These are phyloP conservation scores for Testicularia cyperi DNA, from an alignment of 1,284 basidiomycete genomes.

Conservation along the genomic window DNA sequence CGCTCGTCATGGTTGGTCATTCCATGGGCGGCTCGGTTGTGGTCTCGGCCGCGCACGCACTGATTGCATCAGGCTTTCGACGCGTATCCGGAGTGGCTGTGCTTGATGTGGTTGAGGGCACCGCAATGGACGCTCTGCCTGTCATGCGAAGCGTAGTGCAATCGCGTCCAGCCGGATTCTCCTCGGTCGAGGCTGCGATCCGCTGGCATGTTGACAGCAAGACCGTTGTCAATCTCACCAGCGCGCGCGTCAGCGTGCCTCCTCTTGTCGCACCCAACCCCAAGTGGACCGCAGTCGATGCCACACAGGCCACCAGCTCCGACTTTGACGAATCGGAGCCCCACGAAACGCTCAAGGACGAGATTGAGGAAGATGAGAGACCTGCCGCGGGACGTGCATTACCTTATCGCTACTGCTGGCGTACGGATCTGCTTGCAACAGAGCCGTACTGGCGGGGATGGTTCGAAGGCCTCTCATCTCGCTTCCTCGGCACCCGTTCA, in stretches of 20 bases:
- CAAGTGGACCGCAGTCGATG: background rate
- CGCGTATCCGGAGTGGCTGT: conserved; percentile 78
- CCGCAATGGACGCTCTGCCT: conserved; percentile 86
- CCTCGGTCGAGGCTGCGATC: conserved; percentile 78
- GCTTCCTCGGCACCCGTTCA: conserved; percentile 74
- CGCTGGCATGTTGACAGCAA: conserved; percentile 79
- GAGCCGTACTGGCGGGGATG: conserved; percentile 91
- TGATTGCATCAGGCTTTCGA: conserved; percentile 15
- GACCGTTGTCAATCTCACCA: conserved; percentile 51
- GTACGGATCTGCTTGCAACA: conserved; percentile 78
- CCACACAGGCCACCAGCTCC: background rate
- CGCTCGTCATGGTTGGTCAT: conserved; percentile 57
- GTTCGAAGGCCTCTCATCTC: conserved; percentile 79
- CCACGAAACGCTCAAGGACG: conserved; percentile 7
- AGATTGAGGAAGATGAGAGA: background rate
- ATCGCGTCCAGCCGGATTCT: conserved; percentile 79
- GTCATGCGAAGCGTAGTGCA: conserved; percentile 87
- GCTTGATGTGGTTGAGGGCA: conserved; percentile 94
- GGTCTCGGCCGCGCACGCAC: conserved; percentile 38
- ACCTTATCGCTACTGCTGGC: conserved; percentile 77
- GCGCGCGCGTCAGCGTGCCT: conserved; percentile 55
- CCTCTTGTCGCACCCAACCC: conserved; percentile 43
- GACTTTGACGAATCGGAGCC: conserved; percentile 11
- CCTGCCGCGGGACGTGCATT: too few species aligned
- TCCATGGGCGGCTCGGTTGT: conserved; percentile 60